Percentiles rank a stretch among this genome's conserved stretches.
Conservation (phyloP, 257 asterid genomes). For the Solanum arcanum region DNA sequence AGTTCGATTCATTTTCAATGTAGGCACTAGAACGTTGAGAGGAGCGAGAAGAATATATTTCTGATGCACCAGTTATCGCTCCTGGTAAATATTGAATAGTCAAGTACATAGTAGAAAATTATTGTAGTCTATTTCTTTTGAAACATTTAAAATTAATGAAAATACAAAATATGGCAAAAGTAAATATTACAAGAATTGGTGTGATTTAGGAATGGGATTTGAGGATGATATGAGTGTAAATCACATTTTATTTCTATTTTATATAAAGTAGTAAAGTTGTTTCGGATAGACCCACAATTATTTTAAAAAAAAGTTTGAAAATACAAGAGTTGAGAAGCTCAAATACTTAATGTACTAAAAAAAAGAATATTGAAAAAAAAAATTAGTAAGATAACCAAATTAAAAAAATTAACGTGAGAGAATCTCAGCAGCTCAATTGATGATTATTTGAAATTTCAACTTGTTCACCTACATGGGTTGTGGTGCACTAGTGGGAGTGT, state of each 20-base stretch:
- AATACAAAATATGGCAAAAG: neutral
- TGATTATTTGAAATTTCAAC: neutral
- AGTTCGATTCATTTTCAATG: rapidly evolving
- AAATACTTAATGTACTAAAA: neutral
- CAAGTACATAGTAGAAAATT: no score
- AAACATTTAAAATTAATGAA: neutral
- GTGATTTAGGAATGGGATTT: neutral
- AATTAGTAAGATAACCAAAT: neutral
- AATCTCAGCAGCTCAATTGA: neutral
- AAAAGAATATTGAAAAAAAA: no score
- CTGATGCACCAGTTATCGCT: neutral
- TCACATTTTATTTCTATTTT: no score
- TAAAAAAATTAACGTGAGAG: no score
- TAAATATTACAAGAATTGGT: neutral
- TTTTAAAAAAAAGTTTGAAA: no score
- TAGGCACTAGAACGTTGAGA: neutral
- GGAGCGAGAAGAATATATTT: neutral
- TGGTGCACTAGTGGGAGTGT: no score
- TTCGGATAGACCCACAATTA: no score
- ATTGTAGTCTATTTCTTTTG: neutral
- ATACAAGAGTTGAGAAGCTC: neutral
- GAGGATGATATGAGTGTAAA: neutral
- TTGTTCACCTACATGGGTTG: no score
- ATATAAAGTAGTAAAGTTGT: neutral
- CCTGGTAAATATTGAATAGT: no score